Conservation (phyloP, 139 green algal genomes). For the Chlamydomonas sphaeroides region DNA sequence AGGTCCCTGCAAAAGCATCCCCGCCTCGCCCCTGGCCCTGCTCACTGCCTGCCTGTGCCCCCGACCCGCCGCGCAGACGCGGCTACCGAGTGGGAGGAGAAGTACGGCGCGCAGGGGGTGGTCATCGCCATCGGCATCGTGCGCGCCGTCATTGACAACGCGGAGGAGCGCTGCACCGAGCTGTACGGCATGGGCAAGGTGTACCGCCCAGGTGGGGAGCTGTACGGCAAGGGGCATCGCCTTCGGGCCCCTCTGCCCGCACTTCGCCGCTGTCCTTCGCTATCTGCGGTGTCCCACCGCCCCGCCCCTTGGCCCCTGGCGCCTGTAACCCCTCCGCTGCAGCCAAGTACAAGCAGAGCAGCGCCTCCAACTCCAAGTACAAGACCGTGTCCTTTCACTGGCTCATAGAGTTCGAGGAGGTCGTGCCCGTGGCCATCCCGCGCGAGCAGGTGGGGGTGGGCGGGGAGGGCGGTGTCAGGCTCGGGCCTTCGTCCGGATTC, state of each 20-base stretch:
- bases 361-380: background rate
- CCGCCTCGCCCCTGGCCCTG: too few relatives aligned
- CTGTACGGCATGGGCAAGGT: background rate
- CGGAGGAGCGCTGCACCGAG: background rate
- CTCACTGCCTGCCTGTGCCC: too few relatives aligned
- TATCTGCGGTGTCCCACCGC: too few relatives aligned
- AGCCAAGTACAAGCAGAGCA: background rate
- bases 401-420: background rate
- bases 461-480: too few relatives aligned
- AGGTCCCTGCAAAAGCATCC: too few relatives aligned
- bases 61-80: too few relatives aligned
- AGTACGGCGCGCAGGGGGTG: background rate
- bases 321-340: too few relatives aligned
- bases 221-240: too few relatives aligned
- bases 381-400: background rate
- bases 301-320: too few relatives aligned
- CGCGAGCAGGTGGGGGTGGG: background rate
- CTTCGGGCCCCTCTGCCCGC: too few relatives aligned
- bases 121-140: background rate
- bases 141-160: background rate
- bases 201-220: background rate
- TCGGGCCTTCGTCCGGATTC: too few relatives aligned
- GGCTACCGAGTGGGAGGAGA: background rate
- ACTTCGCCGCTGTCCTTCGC: too few relatives aligned
- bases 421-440: background rate